phyloP scores from a whole-genome alignment of 306 rosid species.

The Luffa acutangula region DNA sequence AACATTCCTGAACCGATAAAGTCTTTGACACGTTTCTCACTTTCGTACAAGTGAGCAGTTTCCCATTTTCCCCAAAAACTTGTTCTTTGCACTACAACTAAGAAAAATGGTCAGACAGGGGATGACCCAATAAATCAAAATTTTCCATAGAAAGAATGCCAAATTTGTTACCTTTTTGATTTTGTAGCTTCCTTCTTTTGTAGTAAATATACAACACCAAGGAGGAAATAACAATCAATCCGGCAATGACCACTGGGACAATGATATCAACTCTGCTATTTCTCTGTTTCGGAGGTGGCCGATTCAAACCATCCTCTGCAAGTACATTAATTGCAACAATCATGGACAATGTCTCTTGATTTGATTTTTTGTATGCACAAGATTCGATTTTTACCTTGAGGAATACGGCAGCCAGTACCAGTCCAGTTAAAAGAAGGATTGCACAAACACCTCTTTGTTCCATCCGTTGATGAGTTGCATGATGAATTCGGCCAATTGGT shows the following conservation, averaged over 20 bases:
- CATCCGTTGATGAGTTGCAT: slow-evolving; percentile 15
- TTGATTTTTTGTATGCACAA: background rate
- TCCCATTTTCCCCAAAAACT: background rate
- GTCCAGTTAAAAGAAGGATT: slow-evolving; percentile 16
- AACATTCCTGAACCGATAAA: slow-evolving; percentile 14
- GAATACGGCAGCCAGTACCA: slow-evolving; percentile 14
- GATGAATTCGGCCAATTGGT: slow-evolving; percentile 22
- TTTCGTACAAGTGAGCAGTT: slow-evolving; percentile 6
- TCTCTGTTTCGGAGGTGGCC: background rate
- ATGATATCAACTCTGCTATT: background rate
- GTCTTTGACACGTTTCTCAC: slow-evolving; percentile 15
- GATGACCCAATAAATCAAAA: background rate
- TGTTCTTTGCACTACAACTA: background rate
- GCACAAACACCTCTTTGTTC: slow-evolving; percentile 23
- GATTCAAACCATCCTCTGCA: background rate
- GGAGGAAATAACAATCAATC: background rate
- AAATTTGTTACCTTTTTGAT: background rate
- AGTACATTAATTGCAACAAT: background rate
- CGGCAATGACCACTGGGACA: background rate
- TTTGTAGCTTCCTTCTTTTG: background rate
- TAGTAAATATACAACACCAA: background rate
- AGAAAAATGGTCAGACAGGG: background rate
- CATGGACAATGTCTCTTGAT: background rate
- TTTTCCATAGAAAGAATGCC: background rate
- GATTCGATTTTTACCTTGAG: background rate